phyloP scores from a whole-genome alignment of 1,284 basidiomycete species.

The Xerocomus minutiporus region DNA sequence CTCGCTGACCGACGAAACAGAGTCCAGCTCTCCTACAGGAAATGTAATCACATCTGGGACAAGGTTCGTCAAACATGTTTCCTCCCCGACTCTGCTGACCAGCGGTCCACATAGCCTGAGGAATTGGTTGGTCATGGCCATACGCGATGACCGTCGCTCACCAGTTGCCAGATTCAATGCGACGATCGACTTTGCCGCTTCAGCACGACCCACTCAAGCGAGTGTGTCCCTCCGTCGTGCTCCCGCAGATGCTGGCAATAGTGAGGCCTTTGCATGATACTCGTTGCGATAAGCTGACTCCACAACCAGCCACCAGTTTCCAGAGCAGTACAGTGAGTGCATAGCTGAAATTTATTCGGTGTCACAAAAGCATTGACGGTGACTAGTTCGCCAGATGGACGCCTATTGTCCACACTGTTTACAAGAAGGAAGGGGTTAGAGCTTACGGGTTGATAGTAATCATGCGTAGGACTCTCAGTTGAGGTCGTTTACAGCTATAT shows the following conservation, averaged over 20 bases:
- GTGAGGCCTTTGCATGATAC: constrained; percentile 40
- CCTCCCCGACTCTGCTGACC: constrained; percentile 17
- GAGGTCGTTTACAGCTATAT: constrained; percentile 22
- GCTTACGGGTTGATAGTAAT: constrained; percentile 4
- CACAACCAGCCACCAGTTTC: constrained; percentile 58
- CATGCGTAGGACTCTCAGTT: constrained; percentile 12
- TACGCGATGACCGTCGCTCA: constrained; percentile 12
- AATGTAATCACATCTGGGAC: constrained; percentile 53
- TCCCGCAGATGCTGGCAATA: constrained; percentile 70
- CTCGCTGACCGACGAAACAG: constrained; percentile 20
- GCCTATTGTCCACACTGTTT: constrained; percentile 40
- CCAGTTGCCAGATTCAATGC: constrained; percentile 46
- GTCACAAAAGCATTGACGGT: constrained; percentile 12
- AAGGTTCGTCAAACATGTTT: constrained; percentile 40
- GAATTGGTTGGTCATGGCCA: constrained; percentile 42
- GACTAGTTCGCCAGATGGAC: constrained; percentile 43
- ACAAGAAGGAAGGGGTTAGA: constrained; percentile 13
- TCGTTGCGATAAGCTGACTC: constrained; percentile 19
- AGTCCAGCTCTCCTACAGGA: constrained; percentile 34
- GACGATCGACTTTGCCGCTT: constrained; percentile 65
- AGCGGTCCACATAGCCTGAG: constrained; percentile 43
- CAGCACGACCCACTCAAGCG: constrained; percentile 54
- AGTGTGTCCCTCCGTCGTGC: constrained; percentile 57
- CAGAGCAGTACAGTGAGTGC: constrained; percentile 54
- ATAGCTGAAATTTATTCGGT: constrained; percentile 1